phyloP scores from a whole-genome alignment of 2,329 filamentous ascomycete species.

The Xylaria hypoxylon region DNA sequence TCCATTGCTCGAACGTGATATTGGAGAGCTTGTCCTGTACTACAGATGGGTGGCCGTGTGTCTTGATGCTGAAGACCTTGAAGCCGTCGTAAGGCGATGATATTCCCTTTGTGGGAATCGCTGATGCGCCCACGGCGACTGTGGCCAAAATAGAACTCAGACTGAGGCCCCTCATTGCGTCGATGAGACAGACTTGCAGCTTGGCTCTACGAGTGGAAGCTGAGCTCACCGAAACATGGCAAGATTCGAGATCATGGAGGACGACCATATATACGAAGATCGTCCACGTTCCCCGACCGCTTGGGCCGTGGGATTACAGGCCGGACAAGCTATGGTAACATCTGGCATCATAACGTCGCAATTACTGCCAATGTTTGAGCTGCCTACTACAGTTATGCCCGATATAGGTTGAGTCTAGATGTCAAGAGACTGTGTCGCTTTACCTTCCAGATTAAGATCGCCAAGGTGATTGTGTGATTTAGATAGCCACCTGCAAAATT shows the following conservation, averaged over 20 bases:
- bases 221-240: neutral
- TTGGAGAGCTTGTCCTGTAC: slow-evolving; percentile 51
- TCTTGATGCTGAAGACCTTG: slow-evolving; percentile 60
- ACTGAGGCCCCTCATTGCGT: slow-evolving; percentile 17
- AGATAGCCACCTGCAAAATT: too few relatives aligned
- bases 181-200: neutral
- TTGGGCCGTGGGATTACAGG: neutral
- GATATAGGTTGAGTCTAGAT: neutral
- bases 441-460: slow-evolving; percentile 29
- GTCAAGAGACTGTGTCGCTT: slow-evolving; percentile 1
- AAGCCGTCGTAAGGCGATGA: slow-evolving; percentile 57
- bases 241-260: neutral
- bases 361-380: slow-evolving; percentile 27
- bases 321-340: slow-evolving; percentile 27
- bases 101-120: slow-evolving; percentile 1
- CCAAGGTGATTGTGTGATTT: slow-evolving; percentile 25
- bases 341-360: slow-evolving; percentile 35
- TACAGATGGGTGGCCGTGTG: slow-evolving; percentile 54
- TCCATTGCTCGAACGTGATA: slow-evolving; percentile 43
- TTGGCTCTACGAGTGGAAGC: neutral
- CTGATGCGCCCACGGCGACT: slow-evolving; percentile 11
- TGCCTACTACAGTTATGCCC: neutral
- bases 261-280: slow-evolving; percentile 4
- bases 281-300: neutral
- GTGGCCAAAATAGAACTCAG: neutral